These are phyloP conservation scores for Tinospora cordifolia DNA, from an alignment of 164 flowering plant species.

Conservation along the genomic window DNA sequence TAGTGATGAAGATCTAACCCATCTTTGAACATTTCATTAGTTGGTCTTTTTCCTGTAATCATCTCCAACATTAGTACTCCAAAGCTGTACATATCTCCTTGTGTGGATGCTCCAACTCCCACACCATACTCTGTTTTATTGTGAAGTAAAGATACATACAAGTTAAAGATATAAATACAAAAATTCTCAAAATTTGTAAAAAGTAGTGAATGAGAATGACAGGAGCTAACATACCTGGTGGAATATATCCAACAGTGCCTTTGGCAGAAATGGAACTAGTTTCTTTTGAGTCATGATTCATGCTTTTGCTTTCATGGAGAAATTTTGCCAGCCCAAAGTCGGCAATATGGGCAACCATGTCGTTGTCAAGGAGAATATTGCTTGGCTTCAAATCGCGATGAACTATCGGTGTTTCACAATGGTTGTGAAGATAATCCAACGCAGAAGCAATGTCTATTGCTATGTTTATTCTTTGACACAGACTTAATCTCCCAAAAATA, in stretches of 20 bases:
- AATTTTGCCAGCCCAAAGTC: conserved; percentile 6
- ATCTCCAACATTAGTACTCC: conserved; percentile 1
- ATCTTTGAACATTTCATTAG: not conserved
- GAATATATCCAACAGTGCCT: conserved; percentile 5
- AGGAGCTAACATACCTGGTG: conserved; percentile 6
- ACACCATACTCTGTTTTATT: conserved; percentile 1
- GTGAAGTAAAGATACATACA: not conserved
- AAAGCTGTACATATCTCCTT: not conserved
- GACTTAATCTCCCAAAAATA: not conserved
- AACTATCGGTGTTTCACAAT: conserved; percentile 1
- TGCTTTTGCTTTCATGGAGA: not conserved
- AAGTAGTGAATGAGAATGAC: not conserved
- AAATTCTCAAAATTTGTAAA: too few species aligned
- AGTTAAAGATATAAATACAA: too few species aligned
- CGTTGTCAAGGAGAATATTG: conserved; percentile 3
- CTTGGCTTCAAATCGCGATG: conserved; percentile 10
- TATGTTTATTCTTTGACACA: not conserved
- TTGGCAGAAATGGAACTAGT: not conserved
- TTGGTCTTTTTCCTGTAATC: not conserved
- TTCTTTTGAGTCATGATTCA: not conserved
- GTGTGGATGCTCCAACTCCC: not conserved
- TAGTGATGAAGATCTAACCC: not conserved
- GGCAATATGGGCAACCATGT: not conserved
- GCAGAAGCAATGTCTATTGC: not conserved
- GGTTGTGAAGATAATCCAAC: conserved; percentile 7